Conservation (phyloP, 345 rosid species). For the Boechera retrofracta region DNA sequence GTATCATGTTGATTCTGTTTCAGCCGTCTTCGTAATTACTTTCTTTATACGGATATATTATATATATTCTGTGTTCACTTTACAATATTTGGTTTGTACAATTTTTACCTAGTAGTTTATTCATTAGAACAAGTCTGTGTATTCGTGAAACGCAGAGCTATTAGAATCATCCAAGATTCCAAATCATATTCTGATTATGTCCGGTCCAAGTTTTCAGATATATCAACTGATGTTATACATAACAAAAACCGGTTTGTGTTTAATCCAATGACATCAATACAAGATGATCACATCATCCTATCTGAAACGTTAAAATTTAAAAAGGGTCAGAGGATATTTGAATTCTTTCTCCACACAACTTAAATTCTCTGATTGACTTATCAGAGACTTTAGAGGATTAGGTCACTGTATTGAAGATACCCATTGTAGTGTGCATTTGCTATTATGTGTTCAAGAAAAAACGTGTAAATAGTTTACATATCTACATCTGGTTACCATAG, state of each 20-base stretch:
- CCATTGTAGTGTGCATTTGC: background rate
- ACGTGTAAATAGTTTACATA: conserved; percentile 1
- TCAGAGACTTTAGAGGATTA: background rate
- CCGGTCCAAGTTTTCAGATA: background rate
- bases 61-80: no score
- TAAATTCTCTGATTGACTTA: background rate
- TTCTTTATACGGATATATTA: no score
- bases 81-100: no score
- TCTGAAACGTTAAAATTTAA: background rate
- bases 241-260: background rate
- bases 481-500: background rate
- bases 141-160: no score
- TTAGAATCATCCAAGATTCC: no score
- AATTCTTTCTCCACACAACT: background rate
- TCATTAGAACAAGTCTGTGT: no score
- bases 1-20: no score
- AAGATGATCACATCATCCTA: background rate
- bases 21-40: no score
- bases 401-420: background rate
- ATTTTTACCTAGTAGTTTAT: no score
- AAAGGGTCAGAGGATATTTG: no score
- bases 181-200: background rate
- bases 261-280: background rate
- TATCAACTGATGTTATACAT: background rate
- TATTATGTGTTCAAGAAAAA: background rate